Evolutionary conservation across 805 yeast species (phyloP), one percentile per base, ranked within the genome.

Genomic region (Candida hungchunana): DNA sequence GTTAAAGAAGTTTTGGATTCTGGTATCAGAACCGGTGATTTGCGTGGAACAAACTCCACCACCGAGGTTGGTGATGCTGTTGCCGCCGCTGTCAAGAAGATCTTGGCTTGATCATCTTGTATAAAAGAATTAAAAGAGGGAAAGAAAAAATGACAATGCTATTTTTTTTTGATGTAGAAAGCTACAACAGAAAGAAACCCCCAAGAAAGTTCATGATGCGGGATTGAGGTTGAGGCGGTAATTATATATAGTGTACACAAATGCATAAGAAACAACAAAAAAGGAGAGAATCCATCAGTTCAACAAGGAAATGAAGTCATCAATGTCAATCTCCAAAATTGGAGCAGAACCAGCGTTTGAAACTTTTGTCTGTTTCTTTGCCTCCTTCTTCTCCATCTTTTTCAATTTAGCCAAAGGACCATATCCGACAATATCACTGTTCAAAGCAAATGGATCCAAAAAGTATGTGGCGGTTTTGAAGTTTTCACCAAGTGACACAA

Each of bases 1-100:
- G 97, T 93, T 20, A 76, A 76, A 44, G 68, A 67, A 44, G 96
- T 87, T 25, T 68, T 93, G 42, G 96, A 88, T 56, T 50, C 72
- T 22, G 95, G 94, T 47, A 63, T 90, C 46, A 82, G 89, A 70
- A 93, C 98, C 34, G 96, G 82, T 43, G 98, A 89, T 61, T 70
- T 89, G 52, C 82, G 88, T 37, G 98, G 98, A 39, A 53, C 75
- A n/a, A 75, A 75, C 53, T 67, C 86, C 25, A 93, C 98, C 32
- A 60, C 71, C 26, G 96, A 90, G 62, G 96, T 93, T 40, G 97
- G 97, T 57, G 95, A 88, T 59, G 97, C 96, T 28, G 70, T 93
- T 55, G 95, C 83, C 29, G 72, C 66, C 22, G 83, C 82, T 37
- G 87, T 87, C 38, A 66, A 71, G 51, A 66, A 69, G 50, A 64